phyloP scores from a whole-genome alignment of 2,329 filamentous ascomycete species.

The Microdochium paspali region DNA sequence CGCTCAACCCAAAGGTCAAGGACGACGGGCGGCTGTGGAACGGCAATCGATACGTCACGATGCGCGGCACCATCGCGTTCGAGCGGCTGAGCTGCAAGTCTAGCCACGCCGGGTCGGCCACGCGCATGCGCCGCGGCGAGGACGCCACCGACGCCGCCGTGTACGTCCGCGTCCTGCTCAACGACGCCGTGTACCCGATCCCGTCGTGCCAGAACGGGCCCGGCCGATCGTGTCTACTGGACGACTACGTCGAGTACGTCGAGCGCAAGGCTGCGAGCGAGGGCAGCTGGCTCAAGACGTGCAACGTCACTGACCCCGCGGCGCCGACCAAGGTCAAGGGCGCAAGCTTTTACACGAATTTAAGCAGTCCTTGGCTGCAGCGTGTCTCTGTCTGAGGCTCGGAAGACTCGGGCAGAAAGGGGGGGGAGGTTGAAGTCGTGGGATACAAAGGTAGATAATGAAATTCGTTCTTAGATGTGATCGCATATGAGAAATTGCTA shows the following conservation, averaged over 20 bases:
- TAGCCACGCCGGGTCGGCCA: slow-evolving; percentile 4
- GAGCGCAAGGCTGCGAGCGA: slow-evolving; percentile 32
- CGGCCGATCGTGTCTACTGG: slow-evolving; percentile 40
- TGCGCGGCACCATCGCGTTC: slow-evolving; percentile 57
- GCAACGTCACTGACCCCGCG: slow-evolving; percentile 31
- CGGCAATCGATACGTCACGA: slow-evolving; percentile 47
- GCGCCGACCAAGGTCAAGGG: slow-evolving; percentile 31
- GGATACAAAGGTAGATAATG: no score
- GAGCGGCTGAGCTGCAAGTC: slow-evolving; percentile 48
- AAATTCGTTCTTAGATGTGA: no score
- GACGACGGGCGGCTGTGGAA: slow-evolving; percentile 40
- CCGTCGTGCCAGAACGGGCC: slow-evolving; percentile 44
- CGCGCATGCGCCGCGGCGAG: slow-evolving; percentile 2
- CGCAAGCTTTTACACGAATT: slow-evolving; percentile 38
- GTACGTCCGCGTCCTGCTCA: slow-evolving; percentile 48
- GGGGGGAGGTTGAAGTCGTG: no score
- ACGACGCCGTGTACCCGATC: slow-evolving; percentile 54
- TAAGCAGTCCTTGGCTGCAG: slow-evolving; percentile 26
- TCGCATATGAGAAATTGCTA: no score
- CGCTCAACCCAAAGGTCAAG: slow-evolving; percentile 36
- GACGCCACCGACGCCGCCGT: slow-evolving; percentile 18
- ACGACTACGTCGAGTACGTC: slow-evolving; percentile 34
- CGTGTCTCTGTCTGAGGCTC: slow-evolving; percentile 3
- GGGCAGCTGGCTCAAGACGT: slow-evolving; percentile 39
- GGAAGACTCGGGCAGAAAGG: neutral